These are phyloP conservation scores for Pisolithus thermaeus DNA, from an alignment of 1,284 basidiomycete genomes.

Conservation along the genomic window DNA sequence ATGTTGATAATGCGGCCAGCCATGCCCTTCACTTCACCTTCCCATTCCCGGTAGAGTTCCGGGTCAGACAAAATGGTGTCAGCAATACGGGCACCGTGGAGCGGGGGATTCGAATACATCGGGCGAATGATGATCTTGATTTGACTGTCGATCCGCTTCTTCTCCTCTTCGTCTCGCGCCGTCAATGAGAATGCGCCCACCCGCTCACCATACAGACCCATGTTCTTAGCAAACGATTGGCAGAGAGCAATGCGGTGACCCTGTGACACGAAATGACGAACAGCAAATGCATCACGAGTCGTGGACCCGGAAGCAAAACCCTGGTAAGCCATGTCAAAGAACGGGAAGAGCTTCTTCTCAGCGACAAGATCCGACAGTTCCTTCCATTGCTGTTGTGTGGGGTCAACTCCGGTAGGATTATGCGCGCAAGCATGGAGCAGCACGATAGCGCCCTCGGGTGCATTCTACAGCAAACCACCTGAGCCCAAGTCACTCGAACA, in stretches of 20 bases:
- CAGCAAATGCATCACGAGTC: constrained; percentile 86
- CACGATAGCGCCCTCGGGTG: constrained; percentile 75
- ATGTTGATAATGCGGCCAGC: constrained; percentile 95
- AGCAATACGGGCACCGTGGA: constrained; percentile 93
- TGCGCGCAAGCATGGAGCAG: constrained; percentile 92
- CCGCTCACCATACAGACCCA: constrained; percentile 97
- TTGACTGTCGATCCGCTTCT: constrained; percentile 87
- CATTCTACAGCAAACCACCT: constrained; percentile 42
- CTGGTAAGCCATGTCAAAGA: constrained; percentile 98
- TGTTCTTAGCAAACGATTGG: constrained; percentile 99
- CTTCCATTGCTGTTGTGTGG: constrained; percentile 89
- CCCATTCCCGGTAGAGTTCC: constrained; percentile 86
- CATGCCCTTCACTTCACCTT: constrained; percentile 90
- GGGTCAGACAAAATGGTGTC: constrained; percentile 74
- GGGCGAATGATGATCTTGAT: constrained; percentile 96
- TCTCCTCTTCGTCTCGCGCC: constrained; percentile 71
- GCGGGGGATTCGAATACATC: constrained; percentile 97
- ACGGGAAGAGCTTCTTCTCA: constrained; percentile 85
- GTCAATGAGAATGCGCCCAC: constrained; percentile 93
- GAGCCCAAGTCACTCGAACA: background rate
- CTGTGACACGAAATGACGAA: constrained; percentile 89
- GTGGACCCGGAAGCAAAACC: constrained; percentile 92
- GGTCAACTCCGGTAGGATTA: constrained; percentile 98
- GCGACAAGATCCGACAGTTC: constrained; percentile 86
- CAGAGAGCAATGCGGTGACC: constrained; percentile 83